Base-by-base conservation (phyloP, 2,329 filamentous ascomycete genomes). In the Epichloe elymi region DNA sequence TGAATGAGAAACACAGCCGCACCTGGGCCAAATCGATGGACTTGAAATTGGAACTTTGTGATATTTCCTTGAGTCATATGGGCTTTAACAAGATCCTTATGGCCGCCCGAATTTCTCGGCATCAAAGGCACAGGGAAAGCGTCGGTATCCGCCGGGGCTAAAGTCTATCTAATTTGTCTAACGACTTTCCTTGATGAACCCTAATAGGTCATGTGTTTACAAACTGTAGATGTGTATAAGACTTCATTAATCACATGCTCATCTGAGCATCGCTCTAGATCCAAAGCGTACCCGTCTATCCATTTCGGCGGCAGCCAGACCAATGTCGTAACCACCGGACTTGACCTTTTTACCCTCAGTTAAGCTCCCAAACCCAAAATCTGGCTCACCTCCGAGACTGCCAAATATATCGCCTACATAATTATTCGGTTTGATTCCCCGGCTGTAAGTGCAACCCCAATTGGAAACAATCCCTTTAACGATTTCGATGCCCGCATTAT, bases 361-460 rank as follows among this genome's bases (percentile, higher is more conserved):
- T 36, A 70, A 58, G 53, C 70, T 75, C 1, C 75, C 75, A 0
- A 74, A 73, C 0, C 83, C 83, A 63, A 85, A 86, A 60, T 85
- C 79, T 0, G 83, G 82, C 40, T 66, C 62, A 1, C 82, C 83
- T 1, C 82, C 83, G 4, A 88, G 66, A 10, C 76, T 82, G 14
- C 82, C 84, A 56, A 86, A 82, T 50, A 88, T 82, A 60, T 86
- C 83, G 5, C 83, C 83, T 38, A 87, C 67, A 58, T 88, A 88
- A 59, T 86, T 86, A 2, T 61, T 67, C 0, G 82, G 67, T 54
- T 68, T 61, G 39, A 88, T 65, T 3, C 85, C 85, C 1, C 61
- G 55, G 37, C 70, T 65, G 57, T 82, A 88, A 0, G 68, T 80
- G 14, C 62, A 62, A 40, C 81, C 67, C 85, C 85, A 88, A 4